phyloP scores from a whole-genome alignment of 805 yeast species.

The Ogataea nonfermentans region DNA sequence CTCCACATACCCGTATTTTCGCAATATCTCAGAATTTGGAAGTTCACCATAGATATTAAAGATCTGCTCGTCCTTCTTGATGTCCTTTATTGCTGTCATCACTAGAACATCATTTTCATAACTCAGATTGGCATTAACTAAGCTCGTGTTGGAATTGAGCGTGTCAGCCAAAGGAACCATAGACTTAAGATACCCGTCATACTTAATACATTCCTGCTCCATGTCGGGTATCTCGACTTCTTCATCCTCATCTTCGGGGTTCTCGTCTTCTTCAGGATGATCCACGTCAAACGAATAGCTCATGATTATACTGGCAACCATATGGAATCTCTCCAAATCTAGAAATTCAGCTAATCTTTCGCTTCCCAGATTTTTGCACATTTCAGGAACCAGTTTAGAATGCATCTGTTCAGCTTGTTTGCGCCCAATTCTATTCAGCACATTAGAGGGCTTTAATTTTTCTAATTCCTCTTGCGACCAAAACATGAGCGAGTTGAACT shows the following conservation, averaged over 20 bases:
- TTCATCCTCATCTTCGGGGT: slow-evolving; percentile 30
- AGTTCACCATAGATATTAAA: slow-evolving; percentile 89
- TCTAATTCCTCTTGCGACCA: slow-evolving; percentile 68
- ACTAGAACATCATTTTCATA: slow-evolving; percentile 49
- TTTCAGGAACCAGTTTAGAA: slow-evolving; percentile 39
- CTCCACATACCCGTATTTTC: slow-evolving; percentile 93
- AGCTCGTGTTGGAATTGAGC: slow-evolving; percentile 77
- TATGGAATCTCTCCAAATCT: slow-evolving; percentile 59
- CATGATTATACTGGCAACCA: slow-evolving; percentile 78
- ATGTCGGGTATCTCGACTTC: slow-evolving; percentile 24
- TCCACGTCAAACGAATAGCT: slow-evolving; percentile 89
- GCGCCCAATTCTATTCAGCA: slow-evolving; percentile 68
- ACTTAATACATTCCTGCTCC: slow-evolving; percentile 23
- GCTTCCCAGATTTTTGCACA: slow-evolving; percentile 39
- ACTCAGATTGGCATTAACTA: slow-evolving; percentile 70
- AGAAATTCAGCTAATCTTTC: slow-evolving; percentile 34
- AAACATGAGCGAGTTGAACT: slow-evolving; percentile 69
- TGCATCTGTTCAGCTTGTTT: slow-evolving; percentile 64
- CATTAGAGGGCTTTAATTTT: slow-evolving; percentile 64
- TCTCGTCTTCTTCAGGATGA: slow-evolving; percentile 25
- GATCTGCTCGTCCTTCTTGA: slow-evolving; percentile 67
- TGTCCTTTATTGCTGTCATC: slow-evolving; percentile 69
- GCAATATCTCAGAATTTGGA: slow-evolving; percentile 84
- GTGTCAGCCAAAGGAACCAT: slow-evolving; percentile 95
- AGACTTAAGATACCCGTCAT: slow-evolving; percentile 54